These are phyloP conservation scores for Candida coquimbonensis DNA, from an alignment of 805 yeast genomes.

Conservation along the genomic window DNA sequence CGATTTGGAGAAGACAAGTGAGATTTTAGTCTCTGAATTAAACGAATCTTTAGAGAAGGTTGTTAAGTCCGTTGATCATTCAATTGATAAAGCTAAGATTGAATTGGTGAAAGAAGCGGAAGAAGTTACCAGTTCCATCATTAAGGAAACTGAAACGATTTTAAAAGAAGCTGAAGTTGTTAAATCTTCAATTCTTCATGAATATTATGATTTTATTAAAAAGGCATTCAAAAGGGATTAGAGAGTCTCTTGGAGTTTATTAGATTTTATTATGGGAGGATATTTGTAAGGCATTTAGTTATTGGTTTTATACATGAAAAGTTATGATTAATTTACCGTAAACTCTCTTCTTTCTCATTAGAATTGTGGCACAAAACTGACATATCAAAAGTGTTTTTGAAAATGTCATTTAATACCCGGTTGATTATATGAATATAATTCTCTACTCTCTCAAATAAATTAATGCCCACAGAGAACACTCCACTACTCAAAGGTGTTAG, in stretches of 20 bases:
- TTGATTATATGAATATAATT: too few species aligned
- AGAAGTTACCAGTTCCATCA: too few species aligned
- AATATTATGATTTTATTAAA: slow-evolving; percentile 20
- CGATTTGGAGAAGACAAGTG: slow-evolving; percentile 23
- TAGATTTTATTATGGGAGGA: neutral
- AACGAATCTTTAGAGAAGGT: slow-evolving; percentile 19
- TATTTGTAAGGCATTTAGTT: neutral
- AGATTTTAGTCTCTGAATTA: slow-evolving; percentile 20
- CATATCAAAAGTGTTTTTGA: too few species aligned
- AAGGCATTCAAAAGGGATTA: slow-evolving; percentile 15
- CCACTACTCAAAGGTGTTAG: slow-evolving; percentile 17
- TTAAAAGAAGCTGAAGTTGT: slow-evolving; percentile 23
- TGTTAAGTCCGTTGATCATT: slow-evolving; percentile 26
- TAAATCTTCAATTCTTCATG: slow-evolving; percentile 15
- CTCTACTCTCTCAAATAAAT: neutral
- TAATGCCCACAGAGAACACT: slow-evolving; percentile 9
- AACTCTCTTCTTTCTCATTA: too few species aligned
- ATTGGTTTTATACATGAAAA: neutral
- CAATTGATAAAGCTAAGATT: slow-evolving; percentile 35
- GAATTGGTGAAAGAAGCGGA: slow-evolving; percentile 35
- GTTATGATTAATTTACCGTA: too few species aligned
- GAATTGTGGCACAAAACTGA: too few species aligned
- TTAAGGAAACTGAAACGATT: slow-evolving; percentile 19
- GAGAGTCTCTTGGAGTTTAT: too few species aligned
- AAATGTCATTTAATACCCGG: neutral